Conservation (phyloP, 192 early-diverging fungal genomes). For the Phlyctochytrium arcticum region DNA sequence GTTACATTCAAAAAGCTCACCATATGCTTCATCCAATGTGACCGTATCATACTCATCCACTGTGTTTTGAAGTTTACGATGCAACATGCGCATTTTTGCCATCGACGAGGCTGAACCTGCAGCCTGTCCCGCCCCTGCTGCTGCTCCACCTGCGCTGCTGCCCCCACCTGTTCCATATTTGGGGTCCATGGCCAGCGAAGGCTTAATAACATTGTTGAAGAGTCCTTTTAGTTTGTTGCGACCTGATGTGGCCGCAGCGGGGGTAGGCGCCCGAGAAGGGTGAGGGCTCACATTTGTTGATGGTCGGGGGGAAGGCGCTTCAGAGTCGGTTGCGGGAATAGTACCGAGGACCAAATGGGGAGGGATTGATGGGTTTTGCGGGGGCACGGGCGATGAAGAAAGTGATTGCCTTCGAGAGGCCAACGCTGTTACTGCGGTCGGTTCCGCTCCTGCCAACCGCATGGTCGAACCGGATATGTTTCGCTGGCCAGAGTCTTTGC, state of each 20-base stretch:
- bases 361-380: no score
- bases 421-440: neutral
- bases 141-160: no score
- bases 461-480: no score
- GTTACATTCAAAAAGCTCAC: no score
- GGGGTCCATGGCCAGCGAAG: neutral
- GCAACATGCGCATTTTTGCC: constrained; percentile 32
- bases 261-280: neutral
- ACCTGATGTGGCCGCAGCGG: neutral
- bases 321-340: neutral
- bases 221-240: constrained; percentile 12
- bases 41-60: constrained; percentile 32
- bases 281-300: neutral
- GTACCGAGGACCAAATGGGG: neutral
- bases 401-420: neutral
- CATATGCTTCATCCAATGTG: constrained; percentile 13
- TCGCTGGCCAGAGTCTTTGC: no score
- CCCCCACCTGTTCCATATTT: no score
- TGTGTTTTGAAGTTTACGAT: constrained; percentile 18
- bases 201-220: constrained; percentile 17
- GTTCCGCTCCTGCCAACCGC: neutral
- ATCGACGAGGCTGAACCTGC: constrained; percentile 8
- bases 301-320: neutral
- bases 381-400: neutral
- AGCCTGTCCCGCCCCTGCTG: no score